Conservation (phyloP, 148 eudicot genomes). For the Limonium bicolor region DNA sequence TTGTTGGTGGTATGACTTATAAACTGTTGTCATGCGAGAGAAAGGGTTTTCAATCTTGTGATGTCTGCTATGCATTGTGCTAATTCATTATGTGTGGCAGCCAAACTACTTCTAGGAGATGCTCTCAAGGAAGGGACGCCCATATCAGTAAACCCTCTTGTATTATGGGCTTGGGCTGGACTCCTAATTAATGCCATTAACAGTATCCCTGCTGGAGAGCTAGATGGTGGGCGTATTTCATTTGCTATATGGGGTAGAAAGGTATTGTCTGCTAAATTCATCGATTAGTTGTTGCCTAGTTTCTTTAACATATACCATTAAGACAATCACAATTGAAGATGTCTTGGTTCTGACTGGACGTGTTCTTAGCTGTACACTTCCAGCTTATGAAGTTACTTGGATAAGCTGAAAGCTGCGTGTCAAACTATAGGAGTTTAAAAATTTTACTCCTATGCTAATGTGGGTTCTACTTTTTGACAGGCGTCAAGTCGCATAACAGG, state of each 20-base stretch:
- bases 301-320: no score
- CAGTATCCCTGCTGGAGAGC: slow-evolving; percentile 98
- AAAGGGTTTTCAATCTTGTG: background rate
- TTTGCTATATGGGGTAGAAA: slow-evolving; percentile 96
- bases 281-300: no score
- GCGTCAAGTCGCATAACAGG: slow-evolving; percentile 57
- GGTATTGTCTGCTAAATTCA: no score
- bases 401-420: no score
- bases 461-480: no score
- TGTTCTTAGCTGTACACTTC: no score
- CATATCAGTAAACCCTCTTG: slow-evolving; percentile 84
- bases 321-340: no score
- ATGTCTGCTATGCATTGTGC: background rate
- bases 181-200: slow-evolving; percentile 91
- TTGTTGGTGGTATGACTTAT: no score
- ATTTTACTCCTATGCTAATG: no score
- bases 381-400: no score
- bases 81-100: slow-evolving; percentile 14
- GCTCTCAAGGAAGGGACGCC: slow-evolving; percentile 86
- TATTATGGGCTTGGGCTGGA: slow-evolving; percentile 99
- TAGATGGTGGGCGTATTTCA: slow-evolving; percentile 92
- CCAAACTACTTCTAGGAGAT: slow-evolving; percentile 85
- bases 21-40: background rate
- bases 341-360: no score
- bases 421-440: no score